Conservation (phyloP, 805 yeast genomes). For the Kazachstania psychrophila region DNA sequence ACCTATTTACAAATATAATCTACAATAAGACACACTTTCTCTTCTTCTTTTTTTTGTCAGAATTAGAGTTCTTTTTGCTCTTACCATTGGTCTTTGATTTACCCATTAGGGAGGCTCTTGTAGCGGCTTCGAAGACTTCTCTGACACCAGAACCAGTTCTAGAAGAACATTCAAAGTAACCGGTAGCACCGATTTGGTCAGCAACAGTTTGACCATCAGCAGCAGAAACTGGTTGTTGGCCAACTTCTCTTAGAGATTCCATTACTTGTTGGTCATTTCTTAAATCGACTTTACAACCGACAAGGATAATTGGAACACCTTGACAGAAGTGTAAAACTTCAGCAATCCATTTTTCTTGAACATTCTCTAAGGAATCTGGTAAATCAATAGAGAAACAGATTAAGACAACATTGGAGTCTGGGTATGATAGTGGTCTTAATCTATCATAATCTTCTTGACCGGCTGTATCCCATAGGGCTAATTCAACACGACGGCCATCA, state of each 20-base stretch:
- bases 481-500: slow-evolving; percentile 84
- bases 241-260: slow-evolving; percentile 62
- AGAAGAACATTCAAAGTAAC: slow-evolving; percentile 88
- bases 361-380: slow-evolving; percentile 88
- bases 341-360: slow-evolving; percentile 91
- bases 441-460: slow-evolving; percentile 98
- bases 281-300: slow-evolving; percentile 85
- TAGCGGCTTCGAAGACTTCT: slow-evolving; percentile 87
- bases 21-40: slow-evolving; percentile 66
- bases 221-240: slow-evolving; percentile 71
- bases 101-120: slow-evolving; percentile 76
- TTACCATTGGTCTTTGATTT: slow-evolving; percentile 30
- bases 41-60: slow-evolving; percentile 53
- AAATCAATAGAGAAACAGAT: slow-evolving; percentile 87
- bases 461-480: slow-evolving; percentile 97
- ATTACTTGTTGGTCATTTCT: slow-evolving; percentile 74
- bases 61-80: slow-evolving; percentile 18
- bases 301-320: slow-evolving; percentile 85
- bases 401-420: slow-evolving; percentile 84
- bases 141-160: slow-evolving; percentile 85
- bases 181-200: slow-evolving; percentile 77
- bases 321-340: slow-evolving; percentile 92
- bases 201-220: slow-evolving; percentile 84
- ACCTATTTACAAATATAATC: no score
- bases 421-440: slow-evolving; percentile 82